Conservation (phyloP, 225 moss, liverwort and hornwort species). For the Antitrichia curtipendula region DNA sequence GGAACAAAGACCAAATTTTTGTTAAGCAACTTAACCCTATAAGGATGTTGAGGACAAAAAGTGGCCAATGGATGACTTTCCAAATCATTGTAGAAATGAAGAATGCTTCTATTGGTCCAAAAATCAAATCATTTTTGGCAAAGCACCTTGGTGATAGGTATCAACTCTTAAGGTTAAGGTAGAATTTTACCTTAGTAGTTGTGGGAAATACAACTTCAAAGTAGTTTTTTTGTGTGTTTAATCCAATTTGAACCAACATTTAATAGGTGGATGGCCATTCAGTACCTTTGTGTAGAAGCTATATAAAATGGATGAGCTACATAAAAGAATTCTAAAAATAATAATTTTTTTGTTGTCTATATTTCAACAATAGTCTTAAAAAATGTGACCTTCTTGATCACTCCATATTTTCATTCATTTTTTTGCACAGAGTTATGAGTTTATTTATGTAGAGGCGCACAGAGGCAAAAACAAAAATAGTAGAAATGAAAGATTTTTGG, state of each 20-base stretch:
- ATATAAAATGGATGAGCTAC: not conserved
- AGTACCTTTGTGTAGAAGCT: not conserved
- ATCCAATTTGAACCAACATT: not conserved
- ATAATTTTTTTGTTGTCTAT: not conserved
- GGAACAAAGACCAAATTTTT: rapidly evolving
- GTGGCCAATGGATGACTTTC: rapidly evolving
- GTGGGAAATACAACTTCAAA: not conserved
- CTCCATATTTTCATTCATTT: not conserved
- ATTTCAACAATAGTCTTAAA: not conserved
- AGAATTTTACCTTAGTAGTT: not conserved
- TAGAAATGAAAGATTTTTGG: not conserved
- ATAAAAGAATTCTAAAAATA: not conserved
- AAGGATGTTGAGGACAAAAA: rapidly evolving
- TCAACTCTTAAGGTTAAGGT: rapidly evolving
- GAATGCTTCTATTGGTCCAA: not conserved
- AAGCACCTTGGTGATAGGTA: not conserved
- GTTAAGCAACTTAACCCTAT: rapidly evolving
- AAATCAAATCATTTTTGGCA: not conserved
- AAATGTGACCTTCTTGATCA: not conserved
- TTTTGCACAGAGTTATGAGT: not conserved
- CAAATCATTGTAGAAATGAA: not conserved
- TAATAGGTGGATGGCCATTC: rapidly evolving
- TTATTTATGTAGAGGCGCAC: no score
- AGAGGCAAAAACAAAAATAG: not conserved
- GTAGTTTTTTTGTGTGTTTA: not conserved